A percentile compares a stretch with the other conserved stretches of the same genome.
Conservation (phyloP, 1,284 basidiomycete genomes). For the Sporisorium scitamineum region DNA sequence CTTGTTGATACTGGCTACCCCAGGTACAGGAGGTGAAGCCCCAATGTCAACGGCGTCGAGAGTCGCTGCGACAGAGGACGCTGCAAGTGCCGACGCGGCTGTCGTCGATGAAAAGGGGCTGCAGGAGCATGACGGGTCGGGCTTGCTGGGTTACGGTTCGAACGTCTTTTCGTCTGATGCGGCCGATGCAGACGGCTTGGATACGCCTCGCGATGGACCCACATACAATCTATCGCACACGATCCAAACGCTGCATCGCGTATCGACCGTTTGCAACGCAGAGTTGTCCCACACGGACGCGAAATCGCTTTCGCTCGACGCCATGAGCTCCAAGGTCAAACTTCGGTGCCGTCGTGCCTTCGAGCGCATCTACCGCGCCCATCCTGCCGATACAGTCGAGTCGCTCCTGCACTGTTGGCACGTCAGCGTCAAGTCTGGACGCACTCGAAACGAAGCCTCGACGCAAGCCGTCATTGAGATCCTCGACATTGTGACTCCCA, state of each 20-base stretch:
- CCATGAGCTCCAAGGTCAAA: slow-evolving; percentile 30
- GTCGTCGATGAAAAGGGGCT: slow-evolving; percentile 11
- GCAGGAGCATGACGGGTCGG: slow-evolving; percentile 9
- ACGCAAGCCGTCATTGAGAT: slow-evolving; percentile 77
- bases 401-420: slow-evolving; percentile 83
- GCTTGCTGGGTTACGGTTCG: slow-evolving; percentile 57
- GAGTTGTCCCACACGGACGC: slow-evolving; percentile 32
- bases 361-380: slow-evolving; percentile 85
- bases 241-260: slow-evolving; percentile 50
- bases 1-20: slow-evolving; percentile 37
- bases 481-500: slow-evolving; percentile 84
- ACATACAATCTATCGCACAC: slow-evolving; percentile 30
- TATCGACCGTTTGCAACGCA: slow-evolving; percentile 38
- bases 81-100: neutral
- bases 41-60: neutral
- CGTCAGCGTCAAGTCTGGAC: slow-evolving; percentile 16
- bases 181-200: slow-evolving; percentile 3
- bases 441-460: neutral
- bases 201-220: slow-evolving; percentile 3
- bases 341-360: slow-evolving; percentile 69
- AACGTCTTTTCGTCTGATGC: slow-evolving; percentile 55
- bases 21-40: neutral
- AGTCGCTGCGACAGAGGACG: neutral
- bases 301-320: slow-evolving; percentile 45
- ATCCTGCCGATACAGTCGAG: slow-evolving; percentile 84